Evolutionary conservation across 176 grass and related monocot genomes (phyloP).

Genomic region (Dendrocalamus sinicus): DNA sequence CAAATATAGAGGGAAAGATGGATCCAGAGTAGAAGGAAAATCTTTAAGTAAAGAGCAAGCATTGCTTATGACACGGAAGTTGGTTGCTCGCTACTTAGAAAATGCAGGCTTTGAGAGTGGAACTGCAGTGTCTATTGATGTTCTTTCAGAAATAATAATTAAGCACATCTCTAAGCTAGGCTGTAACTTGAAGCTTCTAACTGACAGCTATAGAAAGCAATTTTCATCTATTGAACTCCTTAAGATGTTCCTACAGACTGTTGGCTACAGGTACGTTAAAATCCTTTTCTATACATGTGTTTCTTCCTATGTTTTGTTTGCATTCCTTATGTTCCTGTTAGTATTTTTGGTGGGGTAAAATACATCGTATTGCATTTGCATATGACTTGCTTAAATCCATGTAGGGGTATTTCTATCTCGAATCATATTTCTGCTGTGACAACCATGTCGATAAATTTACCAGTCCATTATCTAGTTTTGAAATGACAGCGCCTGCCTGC

Average conservation of each 20-base stretch:
- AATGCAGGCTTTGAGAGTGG: conserved; percentile 62
- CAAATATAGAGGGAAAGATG: conserved; percentile 93
- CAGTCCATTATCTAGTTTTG: background rate
- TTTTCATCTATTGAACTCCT: conserved; percentile 91
- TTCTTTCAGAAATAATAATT: conserved; percentile 81
- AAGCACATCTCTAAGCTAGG: conserved; percentile 79
- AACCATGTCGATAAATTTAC: conserved; percentile 33
- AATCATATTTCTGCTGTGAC: conserved; percentile 29
- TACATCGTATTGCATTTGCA: conserved; percentile 16
- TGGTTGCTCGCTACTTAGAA: conserved; percentile 60
- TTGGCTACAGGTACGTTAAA: conserved; percentile 70
- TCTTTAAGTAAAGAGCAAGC: conserved; percentile 78
- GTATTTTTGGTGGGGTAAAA: conserved; percentile 5
- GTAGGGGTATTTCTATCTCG: background rate
- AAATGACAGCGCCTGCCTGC: background rate
- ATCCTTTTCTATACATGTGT: conserved; percentile 19
- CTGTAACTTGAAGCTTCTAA: conserved; percentile 72
- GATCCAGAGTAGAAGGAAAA: conserved; percentile 70
- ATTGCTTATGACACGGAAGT: conserved; percentile 62
- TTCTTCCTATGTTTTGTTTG: conserved; percentile 21
- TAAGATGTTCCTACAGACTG: conserved; percentile 92
- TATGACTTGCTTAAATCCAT: conserved; percentile 32
- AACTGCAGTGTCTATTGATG: conserved; percentile 73
- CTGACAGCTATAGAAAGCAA: conserved; percentile 88
- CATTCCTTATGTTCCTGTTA: conserved; percentile 1